A percentile compares a stretch with the other conserved stretches of the same genome.
phyloP scores from a whole-genome alignment of 2,329 filamentous ascomycete genomes.

The Xylariaceae sp. region DNA sequence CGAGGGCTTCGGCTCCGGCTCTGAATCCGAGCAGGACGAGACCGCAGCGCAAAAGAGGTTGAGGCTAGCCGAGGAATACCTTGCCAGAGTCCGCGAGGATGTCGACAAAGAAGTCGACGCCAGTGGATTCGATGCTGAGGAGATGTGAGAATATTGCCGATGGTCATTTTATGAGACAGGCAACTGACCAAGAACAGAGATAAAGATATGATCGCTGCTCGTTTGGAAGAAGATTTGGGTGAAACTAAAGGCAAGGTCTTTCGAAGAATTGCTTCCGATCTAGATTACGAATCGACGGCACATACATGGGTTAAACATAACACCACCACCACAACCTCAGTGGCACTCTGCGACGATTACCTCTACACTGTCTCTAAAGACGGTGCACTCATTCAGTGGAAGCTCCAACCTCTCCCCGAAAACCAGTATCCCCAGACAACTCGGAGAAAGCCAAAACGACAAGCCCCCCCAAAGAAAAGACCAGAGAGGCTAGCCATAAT shows the following conservation, averaged over 20 bases:
- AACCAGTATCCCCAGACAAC: conserved; percentile 58
- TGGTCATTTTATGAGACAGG: not conserved
- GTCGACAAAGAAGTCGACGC: conserved; percentile 69
- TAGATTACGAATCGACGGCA: conserved; percentile 64
- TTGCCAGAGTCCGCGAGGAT: conserved; percentile 83
- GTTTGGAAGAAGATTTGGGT: conserved; percentile 83
- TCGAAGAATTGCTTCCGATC: conserved; percentile 68
- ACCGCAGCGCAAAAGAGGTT: conserved; percentile 85
- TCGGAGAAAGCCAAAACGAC: conserved; percentile 55
- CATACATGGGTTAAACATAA: conserved; percentile 76
- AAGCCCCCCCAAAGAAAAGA: conserved; percentile 55
- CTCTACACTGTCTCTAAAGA: conserved; percentile 90
- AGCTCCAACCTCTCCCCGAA: conserved; percentile 63
- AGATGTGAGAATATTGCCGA: conserved; percentile 51
- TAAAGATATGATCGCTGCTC: conserved; percentile 78
- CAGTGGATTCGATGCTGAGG: conserved; percentile 85
- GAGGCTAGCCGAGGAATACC: conserved; percentile 84
- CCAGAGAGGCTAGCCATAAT: conserved; percentile 61
- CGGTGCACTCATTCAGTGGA: conserved; percentile 82
- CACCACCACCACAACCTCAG: conserved; percentile 70
- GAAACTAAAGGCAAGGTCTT: conserved; percentile 90
- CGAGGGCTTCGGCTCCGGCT: conserved; percentile 43
- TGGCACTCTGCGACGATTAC: conserved; percentile 68
- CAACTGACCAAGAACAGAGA: conserved; percentile 3
- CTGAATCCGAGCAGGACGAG: conserved; percentile 73